phyloP scores from a whole-genome alignment of 1,284 basidiomycete genomes.

The Leccinum pachyderme region DNA sequence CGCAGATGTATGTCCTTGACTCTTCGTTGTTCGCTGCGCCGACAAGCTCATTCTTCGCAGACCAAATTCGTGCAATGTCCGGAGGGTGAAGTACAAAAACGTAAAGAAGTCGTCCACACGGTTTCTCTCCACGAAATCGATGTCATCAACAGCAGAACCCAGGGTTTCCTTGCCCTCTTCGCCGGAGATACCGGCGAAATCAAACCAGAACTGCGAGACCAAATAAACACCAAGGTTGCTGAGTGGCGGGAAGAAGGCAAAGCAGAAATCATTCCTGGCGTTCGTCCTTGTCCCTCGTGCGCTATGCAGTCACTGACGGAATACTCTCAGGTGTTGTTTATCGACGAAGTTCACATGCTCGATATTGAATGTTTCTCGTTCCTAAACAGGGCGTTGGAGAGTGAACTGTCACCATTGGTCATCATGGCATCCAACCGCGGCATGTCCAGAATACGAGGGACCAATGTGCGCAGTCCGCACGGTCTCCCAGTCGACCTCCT shows the following conservation, averaged over 20 bases:
- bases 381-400: conserved; percentile 94
- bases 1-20: conserved; percentile 73
- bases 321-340: conserved; percentile 73
- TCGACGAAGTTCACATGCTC: conserved; percentile 98
- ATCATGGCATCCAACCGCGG: conserved; percentile 99
- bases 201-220: conserved; percentile 94
- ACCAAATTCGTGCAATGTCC: conserved; percentile 98
- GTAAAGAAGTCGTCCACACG: conserved; percentile 95
- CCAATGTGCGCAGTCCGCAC: conserved; percentile 91
- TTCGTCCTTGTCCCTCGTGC: conserved; percentile 43
- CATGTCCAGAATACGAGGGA: conserved; percentile 92
- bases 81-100: conserved; percentile 96
- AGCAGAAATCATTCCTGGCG: conserved; percentile 95
- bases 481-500: conserved; percentile 94
- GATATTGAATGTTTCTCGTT: conserved; percentile 99
- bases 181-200: conserved; percentile 97
- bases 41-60: conserved; percentile 39
- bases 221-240: conserved; percentile 95
- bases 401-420: conserved; percentile 90
- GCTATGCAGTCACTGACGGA: not conserved
- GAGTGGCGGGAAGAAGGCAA: conserved; percentile 99
- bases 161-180: conserved; percentile 81
- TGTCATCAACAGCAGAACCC: conserved; percentile 97
- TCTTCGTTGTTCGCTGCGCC: not conserved
- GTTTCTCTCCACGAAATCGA: conserved; percentile 99